These are phyloP conservation scores for Vigna radiata DNA, from an alignment of 306 rosid species.

Conservation along the genomic window DNA sequence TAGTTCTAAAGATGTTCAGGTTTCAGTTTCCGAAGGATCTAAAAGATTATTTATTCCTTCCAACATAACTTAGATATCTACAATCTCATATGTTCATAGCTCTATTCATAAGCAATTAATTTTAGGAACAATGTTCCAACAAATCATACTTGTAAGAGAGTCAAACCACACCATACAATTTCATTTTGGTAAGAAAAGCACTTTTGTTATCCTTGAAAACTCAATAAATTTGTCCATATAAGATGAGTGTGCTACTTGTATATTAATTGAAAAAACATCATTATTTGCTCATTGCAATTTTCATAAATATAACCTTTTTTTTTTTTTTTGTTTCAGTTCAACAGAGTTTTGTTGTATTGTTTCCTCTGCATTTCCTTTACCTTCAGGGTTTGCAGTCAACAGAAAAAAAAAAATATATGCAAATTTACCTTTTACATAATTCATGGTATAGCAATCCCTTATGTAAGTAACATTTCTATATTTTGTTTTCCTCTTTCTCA, in stretches of 20 bases:
- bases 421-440: too few species aligned
- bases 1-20: slow-evolving; percentile 47
- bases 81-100: slow-evolving; percentile 5
- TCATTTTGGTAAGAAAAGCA: slow-evolving; percentile 14
- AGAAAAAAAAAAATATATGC: background rate
- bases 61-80: slow-evolving; percentile 53
- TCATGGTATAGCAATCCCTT: too few species aligned
- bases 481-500: too few species aligned
- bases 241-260: slow-evolving; percentile 31
- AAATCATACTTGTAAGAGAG: slow-evolving; percentile 3
- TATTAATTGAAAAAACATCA: slow-evolving; percentile 24
- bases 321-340: slow-evolving; percentile 1
- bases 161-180: slow-evolving; percentile 32
- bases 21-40: slow-evolving; percentile 47
- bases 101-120: slow-evolving; percentile 23
- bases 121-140: background rate
- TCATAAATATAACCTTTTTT: background rate
- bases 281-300: slow-evolving; percentile 9
- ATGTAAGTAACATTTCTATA: too few species aligned
- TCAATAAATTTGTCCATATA: slow-evolving; percentile 31
- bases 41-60: slow-evolving; percentile 44
- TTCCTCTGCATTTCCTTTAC: slow-evolving; percentile 4
- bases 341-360: background rate
- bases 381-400: background rate
- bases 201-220: slow-evolving; percentile 18